Evolutionary conservation across 495 filamentous ascomycete species (phyloP).

Genomic region (Xylaria longipes): DNA sequence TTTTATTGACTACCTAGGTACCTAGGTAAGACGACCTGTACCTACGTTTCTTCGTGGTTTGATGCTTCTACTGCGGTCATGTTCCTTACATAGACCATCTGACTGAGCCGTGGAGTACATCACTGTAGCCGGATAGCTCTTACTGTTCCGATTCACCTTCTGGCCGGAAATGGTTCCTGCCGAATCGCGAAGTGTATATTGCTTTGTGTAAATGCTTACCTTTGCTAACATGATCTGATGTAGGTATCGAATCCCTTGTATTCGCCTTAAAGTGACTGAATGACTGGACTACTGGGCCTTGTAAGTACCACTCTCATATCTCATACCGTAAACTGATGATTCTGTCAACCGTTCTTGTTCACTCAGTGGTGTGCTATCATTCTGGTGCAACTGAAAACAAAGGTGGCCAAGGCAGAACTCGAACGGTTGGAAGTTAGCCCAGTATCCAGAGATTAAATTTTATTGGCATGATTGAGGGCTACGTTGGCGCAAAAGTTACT

Average conservation of each 20-base stretch:
- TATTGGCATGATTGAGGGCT: background rate
- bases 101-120: background rate
- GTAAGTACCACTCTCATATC: background rate
- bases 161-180: background rate
- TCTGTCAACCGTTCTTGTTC: background rate
- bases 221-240: background rate
- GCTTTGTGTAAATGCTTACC: background rate
- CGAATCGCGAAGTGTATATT: background rate
- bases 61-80: background rate
- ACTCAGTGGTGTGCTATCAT: background rate
- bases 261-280: background rate
- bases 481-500: background rate
- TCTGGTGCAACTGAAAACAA: background rate
- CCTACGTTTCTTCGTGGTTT: background rate
- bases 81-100: background rate
- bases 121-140: background rate
- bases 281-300: background rate
- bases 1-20: background rate
- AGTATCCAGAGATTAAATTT: background rate
- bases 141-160: background rate
- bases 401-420: background rate
- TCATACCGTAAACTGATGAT: background rate
- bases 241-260: background rate
- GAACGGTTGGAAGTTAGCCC: background rate
- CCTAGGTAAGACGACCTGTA: background rate